Base-by-base conservation (phyloP, 768 basidiomycete genomes). In the Asterophora parasitica region DNA sequence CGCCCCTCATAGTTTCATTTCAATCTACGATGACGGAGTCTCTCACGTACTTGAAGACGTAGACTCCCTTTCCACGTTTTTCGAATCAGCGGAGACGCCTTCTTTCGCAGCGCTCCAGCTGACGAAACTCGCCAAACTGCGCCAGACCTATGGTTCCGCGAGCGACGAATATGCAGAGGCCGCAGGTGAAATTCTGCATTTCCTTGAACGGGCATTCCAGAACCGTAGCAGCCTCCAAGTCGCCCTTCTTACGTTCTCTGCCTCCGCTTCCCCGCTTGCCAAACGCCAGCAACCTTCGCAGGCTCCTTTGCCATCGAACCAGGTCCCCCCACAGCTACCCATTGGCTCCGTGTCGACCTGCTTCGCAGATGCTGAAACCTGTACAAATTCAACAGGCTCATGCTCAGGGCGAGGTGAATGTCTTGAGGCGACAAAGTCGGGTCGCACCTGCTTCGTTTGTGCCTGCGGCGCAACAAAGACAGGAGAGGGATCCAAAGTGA, bases 361-460 rank as follows among this genome's bases (percentile, higher is more conserved):
- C 67, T 83, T 79, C 59, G 56, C 67, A 2, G 73, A 76, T 17
- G 62, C 65, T 15, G 72, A 78, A 17, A 63, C 70, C 1, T 92
- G 90, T 63, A 66, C 60, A 20, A 79, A 83, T 53, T 70, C 71
- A 41, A 92, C 90, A 6, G 71, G 69, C 40, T 58, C 70, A 17
- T 92, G 90, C 62, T 85, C 83, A 7, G 83, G 84, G 7, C 74
- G 79, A 41, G 90, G 90, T 0, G 58, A 77, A 51, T 92, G 90
- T 56, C 72, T 76, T 13, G 61, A 71, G 46, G 79, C 79, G 26
- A 77, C 68, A 39, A 82, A 81, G 54, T 77, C 79, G 4, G 86
- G 83, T 10, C 65, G 71, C 12, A 74, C 72, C 15, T 79, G 77
- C 56, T 79, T 72, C 54, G 72, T 79, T 27, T 83, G 81, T 59